These are phyloP conservation scores for Mucor irregularis DNA, from an alignment of 371 early-diverging fungal species.

Conservation along the genomic window DNA sequence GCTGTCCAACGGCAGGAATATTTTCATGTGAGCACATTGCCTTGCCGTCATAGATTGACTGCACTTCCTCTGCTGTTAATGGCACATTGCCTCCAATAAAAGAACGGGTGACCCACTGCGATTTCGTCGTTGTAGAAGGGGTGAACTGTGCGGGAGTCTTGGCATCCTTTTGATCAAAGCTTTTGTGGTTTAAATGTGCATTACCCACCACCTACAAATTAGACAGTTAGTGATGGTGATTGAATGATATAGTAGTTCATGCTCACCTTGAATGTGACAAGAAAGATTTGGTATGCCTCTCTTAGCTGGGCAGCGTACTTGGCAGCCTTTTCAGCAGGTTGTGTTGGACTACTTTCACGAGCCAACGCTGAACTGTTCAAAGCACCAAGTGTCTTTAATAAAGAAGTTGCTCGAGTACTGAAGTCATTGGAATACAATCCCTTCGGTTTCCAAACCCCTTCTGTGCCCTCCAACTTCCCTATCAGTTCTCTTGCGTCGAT, in stretches of 20 bases:
- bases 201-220: too few species aligned
- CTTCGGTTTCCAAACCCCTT: conserved; percentile 21
- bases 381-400: not conserved
- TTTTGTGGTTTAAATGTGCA: too few species aligned
- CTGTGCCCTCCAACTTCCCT: conserved; percentile 13
- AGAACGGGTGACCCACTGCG: not conserved
- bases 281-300: not conserved
- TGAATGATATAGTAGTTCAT: too few species aligned
- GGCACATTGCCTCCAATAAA: not conserved
- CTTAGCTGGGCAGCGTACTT: not conserved
- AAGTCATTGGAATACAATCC: conserved; percentile 15
- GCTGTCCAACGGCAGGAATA: conserved; percentile 6
- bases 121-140: not conserved
- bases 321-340: not conserved
- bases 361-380: not conserved
- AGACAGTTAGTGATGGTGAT: too few species aligned
- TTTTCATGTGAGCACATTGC: conserved; percentile 4
- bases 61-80: conserved; percentile 9
- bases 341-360: not conserved
- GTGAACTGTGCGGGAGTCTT: too few species aligned
- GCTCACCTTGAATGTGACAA: conserved; percentile 4
- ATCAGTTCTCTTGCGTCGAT: conserved; percentile 5
- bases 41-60: conserved; percentile 1
- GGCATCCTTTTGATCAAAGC: not conserved
- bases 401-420: not conserved